Evolutionary conservation across 169 alveolate genomes (phyloP).

Genomic region (Pseudocohnilembus persalinus): DNA sequence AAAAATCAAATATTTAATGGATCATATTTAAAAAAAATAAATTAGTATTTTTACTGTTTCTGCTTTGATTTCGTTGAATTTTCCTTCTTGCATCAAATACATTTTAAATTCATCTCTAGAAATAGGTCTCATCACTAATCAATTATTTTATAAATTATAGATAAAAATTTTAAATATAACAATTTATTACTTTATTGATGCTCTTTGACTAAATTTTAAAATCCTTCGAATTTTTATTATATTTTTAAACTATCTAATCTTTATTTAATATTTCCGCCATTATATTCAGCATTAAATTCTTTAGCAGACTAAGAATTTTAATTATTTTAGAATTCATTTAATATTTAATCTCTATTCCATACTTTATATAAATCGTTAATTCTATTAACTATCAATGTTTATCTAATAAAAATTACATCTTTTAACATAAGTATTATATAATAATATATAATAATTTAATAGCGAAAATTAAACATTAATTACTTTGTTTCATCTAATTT

Average conservation of each 20-base stretch:
- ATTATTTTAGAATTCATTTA: not conserved
- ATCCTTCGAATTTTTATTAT: not conserved
- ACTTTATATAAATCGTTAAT: not conserved
- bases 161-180: too few species aligned
- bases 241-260: not conserved
- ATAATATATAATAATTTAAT: too few species aligned
- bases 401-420: not conserved
- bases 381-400: not conserved
- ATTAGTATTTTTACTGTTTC: not conserved
- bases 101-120: not conserved
- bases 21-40: too few species aligned
- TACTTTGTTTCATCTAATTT: not conserved
- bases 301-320: not conserved
- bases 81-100: too few species aligned
- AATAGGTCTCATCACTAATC: not conserved
- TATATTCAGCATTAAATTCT: too few species aligned
- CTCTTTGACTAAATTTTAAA: not conserved
- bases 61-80: not conserved
- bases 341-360: not conserved
- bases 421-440: too few species aligned
- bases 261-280: too few species aligned
- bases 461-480: too few species aligned
- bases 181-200: not conserved
- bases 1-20: too few species aligned
- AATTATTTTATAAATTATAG: not conserved